Evolutionary conservation across 352 stramenopile genomes (phyloP).

Genomic region (Phytopythium litorale): DNA sequence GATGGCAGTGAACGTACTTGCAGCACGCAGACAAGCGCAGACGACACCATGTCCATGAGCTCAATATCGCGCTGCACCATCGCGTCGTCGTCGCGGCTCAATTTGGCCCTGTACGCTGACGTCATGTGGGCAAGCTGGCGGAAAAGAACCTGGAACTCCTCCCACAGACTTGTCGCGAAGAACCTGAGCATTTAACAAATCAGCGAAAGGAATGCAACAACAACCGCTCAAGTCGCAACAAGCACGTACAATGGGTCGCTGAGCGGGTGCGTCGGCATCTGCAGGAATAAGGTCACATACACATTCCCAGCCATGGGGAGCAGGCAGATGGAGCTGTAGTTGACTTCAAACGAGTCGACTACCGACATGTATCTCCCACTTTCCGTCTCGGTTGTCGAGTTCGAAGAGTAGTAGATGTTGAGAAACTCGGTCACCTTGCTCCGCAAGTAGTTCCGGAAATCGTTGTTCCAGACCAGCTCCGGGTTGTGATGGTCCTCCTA

Average conservation of each 20-base stretch:
- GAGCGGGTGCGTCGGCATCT: slow-evolving; percentile 91
- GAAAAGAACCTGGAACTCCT: slow-evolving; percentile 75
- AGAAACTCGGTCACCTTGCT: slow-evolving; percentile 70
- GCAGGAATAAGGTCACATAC: slow-evolving; percentile 92
- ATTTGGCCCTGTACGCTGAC: slow-evolving; percentile 52
- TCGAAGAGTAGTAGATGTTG: slow-evolving; percentile 67
- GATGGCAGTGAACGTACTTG: slow-evolving; percentile 33
- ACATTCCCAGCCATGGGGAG: slow-evolving; percentile 81
- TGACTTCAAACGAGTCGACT: slow-evolving; percentile 58
- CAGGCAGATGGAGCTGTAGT: slow-evolving; percentile 71
- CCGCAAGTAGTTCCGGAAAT: slow-evolving; percentile 83
- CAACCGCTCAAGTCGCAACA: not conserved
- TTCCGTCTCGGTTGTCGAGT: slow-evolving; percentile 39
- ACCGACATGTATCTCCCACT: slow-evolving; percentile 31
- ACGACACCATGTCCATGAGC: slow-evolving; percentile 67
- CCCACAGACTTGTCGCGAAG: slow-evolving; percentile 76
- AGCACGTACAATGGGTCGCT: slow-evolving; percentile 85
- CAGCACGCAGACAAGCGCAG: slow-evolving; percentile 72
- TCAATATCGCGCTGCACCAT: slow-evolving; percentile 61
- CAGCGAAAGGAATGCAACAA: not conserved
- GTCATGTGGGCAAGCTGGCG: slow-evolving; percentile 65
- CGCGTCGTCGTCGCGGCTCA: slow-evolving; percentile 61
- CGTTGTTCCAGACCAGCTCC: slow-evolving; percentile 93
- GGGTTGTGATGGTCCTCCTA: slow-evolving; percentile 90
- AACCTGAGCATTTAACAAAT: slow-evolving; percentile 27